Evolutionary conservation across 768 basidiomycete genomes (phyloP).

Genomic region (Amanita molliuscula): DNA sequence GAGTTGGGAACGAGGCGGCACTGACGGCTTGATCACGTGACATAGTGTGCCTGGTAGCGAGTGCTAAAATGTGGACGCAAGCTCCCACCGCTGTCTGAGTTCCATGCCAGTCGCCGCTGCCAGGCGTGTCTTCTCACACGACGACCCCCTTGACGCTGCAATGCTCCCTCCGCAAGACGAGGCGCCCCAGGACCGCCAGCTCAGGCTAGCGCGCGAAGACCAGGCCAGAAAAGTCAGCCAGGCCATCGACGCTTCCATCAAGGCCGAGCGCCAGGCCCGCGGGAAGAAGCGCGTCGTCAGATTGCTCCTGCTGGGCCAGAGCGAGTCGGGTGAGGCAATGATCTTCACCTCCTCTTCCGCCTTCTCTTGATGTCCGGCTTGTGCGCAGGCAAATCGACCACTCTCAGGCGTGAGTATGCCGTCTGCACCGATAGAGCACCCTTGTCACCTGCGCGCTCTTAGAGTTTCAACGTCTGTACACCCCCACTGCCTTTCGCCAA

Average conservation of each 20-base stretch:
- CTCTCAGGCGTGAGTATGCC: conserved; percentile 57
- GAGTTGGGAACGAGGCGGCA: no score
- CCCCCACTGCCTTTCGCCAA: conserved; percentile 61
- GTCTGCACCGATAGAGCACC: background rate
- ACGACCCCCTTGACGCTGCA: conserved; percentile 58
- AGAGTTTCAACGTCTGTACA: conserved; percentile 75
- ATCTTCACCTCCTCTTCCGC: conserved; percentile 3
- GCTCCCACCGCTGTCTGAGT: conserved; percentile 14
- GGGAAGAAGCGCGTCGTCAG: conserved; percentile 65
- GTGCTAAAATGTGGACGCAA: conserved; percentile 10
- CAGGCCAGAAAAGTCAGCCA: conserved; percentile 55
- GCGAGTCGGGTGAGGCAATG: conserved; percentile 52
- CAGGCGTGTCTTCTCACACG: conserved; percentile 7
- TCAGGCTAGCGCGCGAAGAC: conserved; percentile 50
- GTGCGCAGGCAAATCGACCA: conserved; percentile 64
- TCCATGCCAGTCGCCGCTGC: conserved; percentile 24
- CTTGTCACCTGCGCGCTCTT: conserved; percentile 7
- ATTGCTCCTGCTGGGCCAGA: conserved; percentile 70
- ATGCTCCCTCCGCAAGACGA: conserved; percentile 63
- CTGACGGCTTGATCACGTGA: conserved; percentile 8
- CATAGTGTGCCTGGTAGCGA: conserved; percentile 1
- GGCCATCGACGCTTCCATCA: conserved; percentile 69
- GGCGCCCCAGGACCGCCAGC: conserved; percentile 42
- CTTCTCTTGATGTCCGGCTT: conserved; percentile 1
- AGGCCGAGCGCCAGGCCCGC: conserved; percentile 47